These are phyloP conservation scores for Solanum hybrid DNA, from an alignment of 305 asterid genomes.

Conservation along the genomic window DNA sequence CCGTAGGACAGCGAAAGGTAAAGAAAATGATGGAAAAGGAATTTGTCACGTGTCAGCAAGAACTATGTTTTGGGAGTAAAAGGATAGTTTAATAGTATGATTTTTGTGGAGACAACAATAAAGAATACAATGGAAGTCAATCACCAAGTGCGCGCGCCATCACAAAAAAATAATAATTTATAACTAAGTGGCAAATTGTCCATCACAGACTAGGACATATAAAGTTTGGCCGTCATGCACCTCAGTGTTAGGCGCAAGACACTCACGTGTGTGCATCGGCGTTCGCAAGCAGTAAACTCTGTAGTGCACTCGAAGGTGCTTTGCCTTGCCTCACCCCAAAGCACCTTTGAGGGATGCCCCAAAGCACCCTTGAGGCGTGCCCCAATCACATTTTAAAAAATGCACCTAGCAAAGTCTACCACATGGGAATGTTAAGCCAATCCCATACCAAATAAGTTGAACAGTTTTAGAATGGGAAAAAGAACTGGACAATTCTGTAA, in stretches of 20 bases:
- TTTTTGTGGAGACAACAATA: neutral
- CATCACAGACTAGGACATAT: neutral
- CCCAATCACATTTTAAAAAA: neutral
- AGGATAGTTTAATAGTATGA: neutral
- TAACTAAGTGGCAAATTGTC: neutral
- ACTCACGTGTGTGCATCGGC: neutral
- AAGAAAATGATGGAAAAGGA: neutral
- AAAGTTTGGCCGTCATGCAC: neutral
- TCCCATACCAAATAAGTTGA: neutral
- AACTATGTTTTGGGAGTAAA: neutral
- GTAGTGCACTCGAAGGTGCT: neutral
- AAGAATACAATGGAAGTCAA: neutral
- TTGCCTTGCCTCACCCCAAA: neutral
- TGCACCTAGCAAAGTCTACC: neutral
- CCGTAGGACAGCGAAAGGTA: neutral
- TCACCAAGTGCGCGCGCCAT: neutral
- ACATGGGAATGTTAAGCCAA: neutral
- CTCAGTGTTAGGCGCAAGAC: neutral
- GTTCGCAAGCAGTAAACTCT: neutral
- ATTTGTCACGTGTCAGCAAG: neutral
- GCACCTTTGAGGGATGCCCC: neutral
- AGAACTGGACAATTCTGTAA: neutral
- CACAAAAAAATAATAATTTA: neutral
- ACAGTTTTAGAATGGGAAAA: neutral
- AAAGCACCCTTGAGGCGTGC: neutral